Base-by-base conservation (phyloP, 2,329 filamentous ascomycete genomes). In the Arthroderma uncinatum region DNA sequence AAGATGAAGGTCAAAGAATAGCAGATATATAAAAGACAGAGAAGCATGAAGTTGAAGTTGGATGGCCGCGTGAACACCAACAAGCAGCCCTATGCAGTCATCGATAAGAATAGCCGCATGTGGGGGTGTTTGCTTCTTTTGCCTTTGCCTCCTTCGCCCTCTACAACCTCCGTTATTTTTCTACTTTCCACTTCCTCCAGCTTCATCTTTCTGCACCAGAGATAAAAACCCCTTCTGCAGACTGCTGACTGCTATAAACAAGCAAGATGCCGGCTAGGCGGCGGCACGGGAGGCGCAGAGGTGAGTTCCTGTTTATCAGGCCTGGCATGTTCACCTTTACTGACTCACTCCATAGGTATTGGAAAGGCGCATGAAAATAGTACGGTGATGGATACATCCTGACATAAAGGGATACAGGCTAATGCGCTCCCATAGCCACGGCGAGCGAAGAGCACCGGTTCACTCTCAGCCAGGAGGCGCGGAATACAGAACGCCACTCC, bases 391-490 rank as follows among this genome's bases (percentile, higher is more conserved):
- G 40, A 47, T 23, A 21, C 40, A 14, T 19, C 5, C 23, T 28
- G 21, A 12, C 42, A 47, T n/a, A n/a, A 19, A 21, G 16, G 9
- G 5, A 42, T 21, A 19, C 7, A 21, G 3, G 39, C 16, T 33
- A 33, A 33, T 33, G n/a, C n/a, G n/a, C 30, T 10, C 2, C 21
- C 10, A 28, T 16, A 52, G 47, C 9, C 12, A 30, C n/a, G 23
- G 4, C 19, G 4, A 10, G 47, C 3, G 34, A 28, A 36, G 50
- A 53, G 30, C 34, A 34, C 9, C 19, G 12, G 50, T 42, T 72
- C 57, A 79, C 78, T 1, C 73, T 85, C 67, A 73, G 75, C 61
- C 78, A 84, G 62, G 81, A 82, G 68, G 81, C 80, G 36, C 75
- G 74, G 21, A 82, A 81, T 63, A 82, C 79, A 10, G 78, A 78